Evolutionary conservation across 1,139 yeast genomes (phyloP).

Genomic region (Blastobotrys elegans): DNA sequence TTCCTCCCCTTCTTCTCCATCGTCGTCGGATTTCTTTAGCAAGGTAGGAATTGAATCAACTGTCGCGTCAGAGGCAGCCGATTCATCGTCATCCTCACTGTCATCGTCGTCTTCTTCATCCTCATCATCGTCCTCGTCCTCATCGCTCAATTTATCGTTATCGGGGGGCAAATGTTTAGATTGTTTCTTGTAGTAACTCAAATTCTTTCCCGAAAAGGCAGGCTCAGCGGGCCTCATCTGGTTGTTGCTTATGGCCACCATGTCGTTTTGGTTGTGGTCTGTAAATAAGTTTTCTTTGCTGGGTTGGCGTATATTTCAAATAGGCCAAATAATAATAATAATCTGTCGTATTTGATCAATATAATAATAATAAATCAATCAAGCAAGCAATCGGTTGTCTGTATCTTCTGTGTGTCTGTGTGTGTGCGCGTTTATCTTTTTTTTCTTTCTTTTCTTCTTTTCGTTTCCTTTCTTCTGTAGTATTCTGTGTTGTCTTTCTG

Average conservation of each 20-base stretch:
- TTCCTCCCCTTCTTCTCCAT: conserved; percentile 13
- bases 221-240: conserved; percentile 2
- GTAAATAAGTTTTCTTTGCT: too few species aligned
- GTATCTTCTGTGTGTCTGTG: too few species aligned
- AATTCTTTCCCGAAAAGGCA: conserved; percentile 7
- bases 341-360: neutral
- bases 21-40: neutral
- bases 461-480: neutral
- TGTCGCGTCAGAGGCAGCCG: conserved; percentile 14
- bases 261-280: too few species aligned
- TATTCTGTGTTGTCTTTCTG: neutral
- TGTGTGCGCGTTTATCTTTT: too few species aligned
- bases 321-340: too few species aligned
- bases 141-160: conserved; percentile 1
- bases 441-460: neutral
- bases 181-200: conserved; percentile 7
- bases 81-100: conserved; percentile 11
- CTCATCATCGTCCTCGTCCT: conserved; percentile 5
- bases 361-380: neutral
- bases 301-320: too few species aligned
- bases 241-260: neutral
- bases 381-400: neutral
- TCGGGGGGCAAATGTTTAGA: neutral
- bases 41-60: conserved; percentile 11
- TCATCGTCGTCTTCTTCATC: conserved; percentile 5